Conservation (phyloP, 371 early-diverging fungal species). For the Haplosporangium sp. region DNA sequence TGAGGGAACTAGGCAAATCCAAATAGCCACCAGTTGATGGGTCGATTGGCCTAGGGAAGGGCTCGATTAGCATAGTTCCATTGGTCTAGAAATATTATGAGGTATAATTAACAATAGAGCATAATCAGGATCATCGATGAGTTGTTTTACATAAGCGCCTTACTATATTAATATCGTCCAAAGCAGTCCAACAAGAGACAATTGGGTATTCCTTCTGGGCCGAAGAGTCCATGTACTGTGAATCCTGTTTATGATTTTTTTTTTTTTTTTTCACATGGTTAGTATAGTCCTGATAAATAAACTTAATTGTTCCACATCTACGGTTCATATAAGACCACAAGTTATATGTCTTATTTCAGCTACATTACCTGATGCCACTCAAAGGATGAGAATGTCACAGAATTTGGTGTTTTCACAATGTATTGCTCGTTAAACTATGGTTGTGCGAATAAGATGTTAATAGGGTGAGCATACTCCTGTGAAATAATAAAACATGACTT, state of each 20-base stretch:
- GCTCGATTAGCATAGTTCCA: slow-evolving; percentile 44
- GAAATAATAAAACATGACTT: background rate
- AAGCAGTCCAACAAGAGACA: slow-evolving; percentile 46
- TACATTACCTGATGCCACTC: slow-evolving; percentile 46
- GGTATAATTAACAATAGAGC: no score
- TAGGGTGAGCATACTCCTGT: background rate
- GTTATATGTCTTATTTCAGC: background rate
- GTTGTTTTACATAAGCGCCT: background rate
- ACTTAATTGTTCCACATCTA: no score
- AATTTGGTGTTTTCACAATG: slow-evolving; percentile 46
- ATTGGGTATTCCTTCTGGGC: slow-evolving; percentile 28
- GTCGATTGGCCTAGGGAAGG: slow-evolving; percentile 25
- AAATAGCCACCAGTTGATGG: background rate
- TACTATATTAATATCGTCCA: slow-evolving; percentile 37
- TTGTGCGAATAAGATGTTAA: background rate
- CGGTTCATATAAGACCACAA: no score
- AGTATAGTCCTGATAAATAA: no score
- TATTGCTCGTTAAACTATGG: slow-evolving; percentile 52
- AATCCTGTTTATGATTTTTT: slow-evolving; percentile 16
- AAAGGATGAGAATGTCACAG: slow-evolving; percentile 18
- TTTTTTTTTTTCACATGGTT: no score
- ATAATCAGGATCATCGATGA: background rate
- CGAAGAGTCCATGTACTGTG: slow-evolving; percentile 39
- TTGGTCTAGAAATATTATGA: slow-evolving; percentile 19
- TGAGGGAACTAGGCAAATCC: slow-evolving; percentile 8